Base-by-base conservation (phyloP, 2,329 filamentous ascomycete species). In the Epichloe brachyelytri region DNA sequence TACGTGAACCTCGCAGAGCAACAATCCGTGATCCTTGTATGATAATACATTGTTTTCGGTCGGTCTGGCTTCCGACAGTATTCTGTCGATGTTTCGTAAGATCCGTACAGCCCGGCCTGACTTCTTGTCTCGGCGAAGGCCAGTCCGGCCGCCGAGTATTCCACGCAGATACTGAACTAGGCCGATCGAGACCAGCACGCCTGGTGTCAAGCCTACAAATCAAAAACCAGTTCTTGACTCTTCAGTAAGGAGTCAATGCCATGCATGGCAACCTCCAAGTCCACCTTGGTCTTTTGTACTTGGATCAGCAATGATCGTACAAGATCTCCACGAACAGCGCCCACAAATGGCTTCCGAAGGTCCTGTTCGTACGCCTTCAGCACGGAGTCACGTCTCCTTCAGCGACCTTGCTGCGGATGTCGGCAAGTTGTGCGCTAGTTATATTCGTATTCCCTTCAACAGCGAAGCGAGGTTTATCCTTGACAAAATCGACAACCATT, bases 221-320 rank as follows among this genome's bases (percentile, higher is more conserved):
- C 93, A 69, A 98, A 98, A 22, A 98, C 87, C 46, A 98, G 77
- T 64, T 98, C 91, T 64, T 98, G 93, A 62, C 90, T 96, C 71
- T 93, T 95, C 52, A 98, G 76, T 34, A 98, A 77, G 36, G 88
- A 82, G 71, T 98, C 91, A 57, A 98, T 98, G 17, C 93, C 93
- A 53, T 86, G 88, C 71, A 98, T 90, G 14, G 93, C 93, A 54
- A 97, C 83, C 67, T 98, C 93, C 12, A 98, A 82, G 62, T 98
- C 93, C 8, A 98, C 93, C 72, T 98, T 98, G 20, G 93, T 97
- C 75, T 98, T 98, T 63, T 98, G 93, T 38, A 98, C 84, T 64
- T 98, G 93, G 51, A 98, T 97, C 43, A 98, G 75, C 30, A 98
- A 79, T 4, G 91, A 89, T 48, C 91, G 83, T 37, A 97, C 79